Evolutionary conservation across 345 rosid species (phyloP).

Genomic region (Odontarrhena argentea): DNA sequence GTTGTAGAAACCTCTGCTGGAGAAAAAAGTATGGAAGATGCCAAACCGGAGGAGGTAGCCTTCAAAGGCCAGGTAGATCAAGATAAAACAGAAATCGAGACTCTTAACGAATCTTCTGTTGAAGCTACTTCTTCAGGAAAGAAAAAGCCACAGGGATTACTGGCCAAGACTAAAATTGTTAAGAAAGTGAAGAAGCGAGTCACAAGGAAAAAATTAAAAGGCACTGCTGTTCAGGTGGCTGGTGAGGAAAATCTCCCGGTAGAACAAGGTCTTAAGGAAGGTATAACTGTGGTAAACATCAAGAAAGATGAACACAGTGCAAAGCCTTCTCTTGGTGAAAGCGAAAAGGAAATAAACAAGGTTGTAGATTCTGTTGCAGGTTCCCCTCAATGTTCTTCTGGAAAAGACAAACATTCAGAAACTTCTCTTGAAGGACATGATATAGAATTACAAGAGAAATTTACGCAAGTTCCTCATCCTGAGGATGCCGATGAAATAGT

Average conservation of each 20-base stretch:
- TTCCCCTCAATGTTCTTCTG: constrained; percentile 18
- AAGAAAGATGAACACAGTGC: constrained; percentile 16
- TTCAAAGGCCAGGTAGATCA: not conserved
- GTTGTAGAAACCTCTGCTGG: constrained; percentile 20
- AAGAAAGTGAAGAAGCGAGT: constrained; percentile 30
- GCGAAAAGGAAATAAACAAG: constrained; percentile 26
- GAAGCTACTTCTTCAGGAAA: constrained; percentile 24
- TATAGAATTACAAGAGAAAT: constrained; percentile 11
- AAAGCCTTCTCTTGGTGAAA: constrained; percentile 29
- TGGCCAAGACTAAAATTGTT: constrained; percentile 18
- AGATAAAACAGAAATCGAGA: constrained; percentile 17
- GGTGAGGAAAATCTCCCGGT: constrained; percentile 28
- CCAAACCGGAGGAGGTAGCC: not conserved
- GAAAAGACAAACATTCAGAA: constrained; percentile 22
- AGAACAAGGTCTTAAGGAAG: constrained; percentile 13
- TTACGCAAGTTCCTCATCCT: constrained; percentile 15
- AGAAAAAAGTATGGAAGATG: constrained; percentile 1
- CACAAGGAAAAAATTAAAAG: constrained; percentile 12
- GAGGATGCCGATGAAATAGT: constrained; percentile 12
- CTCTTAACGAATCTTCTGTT: constrained; percentile 1
- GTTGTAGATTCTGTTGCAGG: constrained; percentile 23
- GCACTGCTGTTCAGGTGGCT: constrained; percentile 27
- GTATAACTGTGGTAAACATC: not conserved
- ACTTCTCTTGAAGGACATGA: constrained; percentile 24
- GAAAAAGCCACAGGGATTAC: constrained; percentile 1